phyloP scores from a whole-genome alignment of 2,329 filamentous ascomycete genomes.

The Trichocomaceae sp. region DNA sequence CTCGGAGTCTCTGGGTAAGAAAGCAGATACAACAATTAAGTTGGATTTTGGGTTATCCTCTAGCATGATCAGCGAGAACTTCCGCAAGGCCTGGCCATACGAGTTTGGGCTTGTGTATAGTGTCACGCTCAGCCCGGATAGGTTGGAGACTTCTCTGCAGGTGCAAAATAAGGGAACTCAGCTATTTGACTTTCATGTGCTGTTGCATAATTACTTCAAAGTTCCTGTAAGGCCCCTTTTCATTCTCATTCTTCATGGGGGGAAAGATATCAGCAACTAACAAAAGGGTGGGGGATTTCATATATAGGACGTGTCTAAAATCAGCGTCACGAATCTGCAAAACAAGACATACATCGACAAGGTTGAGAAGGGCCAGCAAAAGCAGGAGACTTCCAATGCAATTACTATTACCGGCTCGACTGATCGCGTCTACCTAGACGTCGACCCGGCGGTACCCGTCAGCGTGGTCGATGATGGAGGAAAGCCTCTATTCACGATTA shows the following conservation, averaged over 20 bases:
- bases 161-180: conserved; percentile 79
- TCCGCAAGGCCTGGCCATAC: conserved; percentile 70
- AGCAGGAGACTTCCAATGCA: conserved; percentile 58
- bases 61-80: conserved; percentile 61
- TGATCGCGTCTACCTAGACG: conserved; percentile 75
- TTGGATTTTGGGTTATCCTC: conserved; percentile 89
- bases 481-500: conserved; percentile 62
- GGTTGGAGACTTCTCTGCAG: conserved; percentile 72
- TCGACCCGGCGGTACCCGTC: conserved; percentile 46
- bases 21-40: conserved; percentile 66
- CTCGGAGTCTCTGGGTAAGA: conserved; percentile 31
- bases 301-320: conserved; percentile 66
- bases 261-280: background rate
- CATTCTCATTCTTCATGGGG: no score
- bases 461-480: conserved; percentile 37
- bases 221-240: conserved; percentile 56
- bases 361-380: conserved; percentile 56
- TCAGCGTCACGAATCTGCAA: conserved; percentile 68
- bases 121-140: conserved; percentile 70
- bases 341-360: conserved; percentile 78
- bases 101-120: conserved; percentile 90
- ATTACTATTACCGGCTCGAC: conserved; percentile 70
- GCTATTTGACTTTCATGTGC: conserved; percentile 82
- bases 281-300: background rate
- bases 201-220: conserved; percentile 85